These are phyloP conservation scores for Carex kokanica DNA, from an alignment of 176 grass and related monocot species.

Conservation along the genomic window DNA sequence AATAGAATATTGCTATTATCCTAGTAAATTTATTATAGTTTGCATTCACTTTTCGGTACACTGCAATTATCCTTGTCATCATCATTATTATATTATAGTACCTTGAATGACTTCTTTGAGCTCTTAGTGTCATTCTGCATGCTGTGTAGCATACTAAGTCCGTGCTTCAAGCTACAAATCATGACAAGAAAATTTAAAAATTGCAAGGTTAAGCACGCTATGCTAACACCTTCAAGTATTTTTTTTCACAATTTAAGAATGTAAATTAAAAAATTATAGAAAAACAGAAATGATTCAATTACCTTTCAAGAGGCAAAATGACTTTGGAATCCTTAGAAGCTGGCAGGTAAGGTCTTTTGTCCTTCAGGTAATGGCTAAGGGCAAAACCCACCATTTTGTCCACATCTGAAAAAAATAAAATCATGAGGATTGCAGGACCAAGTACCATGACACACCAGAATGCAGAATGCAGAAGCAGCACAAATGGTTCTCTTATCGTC, in stretches of 20 bases:
- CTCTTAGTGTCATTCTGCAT: slow-evolving; percentile 94
- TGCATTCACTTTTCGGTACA: not conserved
- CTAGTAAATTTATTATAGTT: not conserved
- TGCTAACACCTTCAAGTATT: not conserved
- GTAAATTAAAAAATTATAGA: slow-evolving; percentile 5
- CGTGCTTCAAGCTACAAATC: slow-evolving; percentile 75
- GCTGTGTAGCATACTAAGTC: slow-evolving; percentile 80
- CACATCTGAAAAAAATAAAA: slow-evolving; percentile 61
- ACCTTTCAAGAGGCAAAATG: slow-evolving; percentile 63
- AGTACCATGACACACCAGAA: not conserved
- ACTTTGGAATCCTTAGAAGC: slow-evolving; percentile 73
- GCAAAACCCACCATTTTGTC: slow-evolving; percentile 95
- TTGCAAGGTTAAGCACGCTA: not conserved
- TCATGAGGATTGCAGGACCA: slow-evolving; percentile 12
- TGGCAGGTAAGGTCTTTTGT: slow-evolving; percentile 45
- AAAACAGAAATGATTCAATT: not conserved
- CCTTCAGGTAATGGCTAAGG: slow-evolving; percentile 84
- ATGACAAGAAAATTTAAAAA: slow-evolving; percentile 20
- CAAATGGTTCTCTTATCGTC: not conserved
- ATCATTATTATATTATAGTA: slow-evolving; percentile 17
- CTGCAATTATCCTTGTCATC: not conserved
- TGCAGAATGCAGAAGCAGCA: not conserved
- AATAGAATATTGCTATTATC: not conserved
- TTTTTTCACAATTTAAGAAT: slow-evolving; percentile 10
- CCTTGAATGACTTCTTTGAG: slow-evolving; percentile 96